Evolutionary conservation across 495 filamentous ascomycete genomes (phyloP), one percentile per base, ranked within the genome.

Genomic region (Thozetella sp.): DNA sequence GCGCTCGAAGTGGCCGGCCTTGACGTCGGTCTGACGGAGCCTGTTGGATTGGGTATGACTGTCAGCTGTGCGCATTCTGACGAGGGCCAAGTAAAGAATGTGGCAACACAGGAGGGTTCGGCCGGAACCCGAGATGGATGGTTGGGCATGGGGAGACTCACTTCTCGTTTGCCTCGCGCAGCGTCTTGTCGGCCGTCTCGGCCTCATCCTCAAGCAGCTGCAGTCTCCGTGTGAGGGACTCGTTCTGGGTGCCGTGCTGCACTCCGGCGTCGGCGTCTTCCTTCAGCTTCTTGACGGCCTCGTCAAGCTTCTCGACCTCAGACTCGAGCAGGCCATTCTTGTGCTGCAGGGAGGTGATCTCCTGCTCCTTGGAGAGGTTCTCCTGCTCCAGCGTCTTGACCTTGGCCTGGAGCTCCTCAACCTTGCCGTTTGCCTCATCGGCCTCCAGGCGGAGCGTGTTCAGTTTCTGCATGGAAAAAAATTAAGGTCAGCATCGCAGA

Each of bases 151-250:
- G 54, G 53, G 25, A 26, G 43, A 76, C 91, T 70, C 88, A 97
- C 95, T 97, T 98, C 78, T 99, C 96, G 73, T 97, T 97, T 60
- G 93, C 91, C 81, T 97, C 95, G 69, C 96, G 88, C 69, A 97
- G 81, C 62, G 89, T 95, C 86, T 90, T 90, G 74, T 99, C 96
- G 53, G 92, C 90, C 74, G 93, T 86, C 80, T 99, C 95, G 59
- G 92, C 92, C 82, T 99, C 95, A 76, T 98, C 95, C 81, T 99
- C 95, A 58, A 98, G 84, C 67, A 99, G 79, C 85, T 97, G 92
- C 71, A 98, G 79, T 82, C 90, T 93, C 72, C 96, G 87, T 80
- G 92, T 90, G 65, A 99, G 81, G 61, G 88, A 79, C 79, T 98
- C 96, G 71, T 92, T 92, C 76, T 97, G 90, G 65, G 85, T 88